Conservation (phyloP, 257 asterid genomes). For the Solanum virginianum region DNA sequence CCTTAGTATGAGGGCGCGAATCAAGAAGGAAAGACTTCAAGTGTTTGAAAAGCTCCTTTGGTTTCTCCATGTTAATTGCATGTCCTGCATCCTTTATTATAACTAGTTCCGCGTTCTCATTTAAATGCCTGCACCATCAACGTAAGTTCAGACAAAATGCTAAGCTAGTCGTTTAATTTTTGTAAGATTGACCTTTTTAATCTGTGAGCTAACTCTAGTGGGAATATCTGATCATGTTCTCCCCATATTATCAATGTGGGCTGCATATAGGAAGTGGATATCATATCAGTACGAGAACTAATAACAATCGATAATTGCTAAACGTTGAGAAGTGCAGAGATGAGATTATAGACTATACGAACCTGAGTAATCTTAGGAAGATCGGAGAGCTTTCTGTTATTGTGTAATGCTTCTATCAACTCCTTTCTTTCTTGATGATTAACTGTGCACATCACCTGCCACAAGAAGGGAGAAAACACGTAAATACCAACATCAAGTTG, state of each 20-base stretch:
- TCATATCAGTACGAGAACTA: not conserved
- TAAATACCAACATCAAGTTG: not conserved
- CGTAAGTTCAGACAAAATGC: not conserved
- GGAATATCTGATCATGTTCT: conserved; percentile 64
- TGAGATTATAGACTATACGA: not conserved
- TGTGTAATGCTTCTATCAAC: conserved; percentile 53
- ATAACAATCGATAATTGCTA: not conserved
- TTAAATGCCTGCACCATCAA: conserved; percentile 51
- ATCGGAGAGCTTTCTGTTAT: conserved; percentile 48
- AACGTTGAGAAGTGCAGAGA: not conserved
- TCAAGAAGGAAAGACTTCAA: conserved; percentile 44
- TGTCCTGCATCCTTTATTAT: conserved; percentile 69
- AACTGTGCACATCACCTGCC: conserved; percentile 67
- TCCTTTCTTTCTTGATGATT: conserved; percentile 60
- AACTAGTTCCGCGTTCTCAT: conserved; percentile 37
- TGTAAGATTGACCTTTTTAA: conserved; percentile 36
- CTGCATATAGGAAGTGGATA: conserved; percentile 13
- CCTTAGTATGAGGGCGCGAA: conserved; percentile 16
- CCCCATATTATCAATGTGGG: conserved; percentile 78
- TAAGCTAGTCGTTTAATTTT: not conserved
- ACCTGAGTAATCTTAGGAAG: conserved; percentile 78
- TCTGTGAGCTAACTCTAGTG: conserved; percentile 63
- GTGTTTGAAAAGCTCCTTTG: conserved; percentile 45
- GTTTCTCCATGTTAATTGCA: conserved; percentile 64
- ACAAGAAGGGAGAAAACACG: not conserved